These are phyloP conservation scores for Aspergillus eucalypticola DNA, from an alignment of 2,329 filamentous ascomycete species.

Conservation along the genomic window DNA sequence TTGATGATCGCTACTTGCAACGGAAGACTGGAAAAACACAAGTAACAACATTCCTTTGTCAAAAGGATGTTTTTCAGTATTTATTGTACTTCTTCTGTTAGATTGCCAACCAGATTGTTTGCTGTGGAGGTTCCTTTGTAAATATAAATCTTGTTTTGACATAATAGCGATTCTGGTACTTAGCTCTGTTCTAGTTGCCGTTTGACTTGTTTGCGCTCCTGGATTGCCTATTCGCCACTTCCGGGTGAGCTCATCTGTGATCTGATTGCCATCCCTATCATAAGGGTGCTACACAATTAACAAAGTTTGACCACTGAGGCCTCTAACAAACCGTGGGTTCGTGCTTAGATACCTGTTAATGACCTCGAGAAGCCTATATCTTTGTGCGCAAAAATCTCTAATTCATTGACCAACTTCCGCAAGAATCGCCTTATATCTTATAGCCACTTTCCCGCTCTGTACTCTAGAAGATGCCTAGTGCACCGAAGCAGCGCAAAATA, in stretches of 20 bases:
- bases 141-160: neutral
- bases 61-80: neutral
- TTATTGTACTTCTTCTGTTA: neutral
- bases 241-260: conserved; percentile 13
- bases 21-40: no score
- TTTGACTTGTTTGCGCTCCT: conserved; percentile 23
- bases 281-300: neutral
- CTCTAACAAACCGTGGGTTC: neutral
- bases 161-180: neutral
- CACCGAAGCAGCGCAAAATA: conserved; percentile 87
- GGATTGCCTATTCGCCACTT: conserved; percentile 19
- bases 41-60: no score
- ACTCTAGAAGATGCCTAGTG: conserved; percentile 58
- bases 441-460: conserved; percentile 1
- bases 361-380: neutral
- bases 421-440: neutral
- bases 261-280: conserved; percentile 5
- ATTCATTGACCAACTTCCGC: neutral
- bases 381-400: neutral
- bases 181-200: neutral
- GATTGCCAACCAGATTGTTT: neutral
- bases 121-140: neutral
- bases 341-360: neutral
- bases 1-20: no score
- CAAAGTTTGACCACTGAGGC: neutral